phyloP scores from a whole-genome alignment of 2,329 filamentous ascomycete species.

The Elsinoe ampelina region DNA sequence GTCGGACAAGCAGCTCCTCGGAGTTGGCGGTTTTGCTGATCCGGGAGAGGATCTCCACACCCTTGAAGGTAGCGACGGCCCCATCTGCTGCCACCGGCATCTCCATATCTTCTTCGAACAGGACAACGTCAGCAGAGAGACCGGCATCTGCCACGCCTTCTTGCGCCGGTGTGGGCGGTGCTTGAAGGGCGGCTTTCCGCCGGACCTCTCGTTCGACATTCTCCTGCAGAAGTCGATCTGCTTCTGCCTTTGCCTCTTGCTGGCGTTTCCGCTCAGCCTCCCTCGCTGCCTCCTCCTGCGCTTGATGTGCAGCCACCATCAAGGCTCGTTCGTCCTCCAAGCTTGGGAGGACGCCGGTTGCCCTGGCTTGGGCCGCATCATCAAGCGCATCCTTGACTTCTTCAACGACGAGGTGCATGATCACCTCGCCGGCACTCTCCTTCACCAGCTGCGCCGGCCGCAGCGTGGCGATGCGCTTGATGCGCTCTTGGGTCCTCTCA shows the following conservation, averaged over 20 bases:
- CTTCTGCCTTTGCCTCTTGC: slow-evolving; percentile 43
- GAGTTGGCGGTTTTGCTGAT: neutral
- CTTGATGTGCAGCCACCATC: slow-evolving; percentile 64
- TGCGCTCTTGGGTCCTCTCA: slow-evolving; percentile 60
- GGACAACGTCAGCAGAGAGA: neutral
- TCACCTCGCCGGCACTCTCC: slow-evolving; percentile 45
- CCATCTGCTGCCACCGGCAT: slow-evolving; percentile 19
- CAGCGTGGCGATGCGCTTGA: slow-evolving; percentile 59
- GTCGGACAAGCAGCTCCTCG: neutral
- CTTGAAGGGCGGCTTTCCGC: slow-evolving; percentile 45
- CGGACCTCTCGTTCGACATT: slow-evolving; percentile 65
- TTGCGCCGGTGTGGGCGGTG: slow-evolving; percentile 3
- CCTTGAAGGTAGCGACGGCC: slow-evolving; percentile 13
- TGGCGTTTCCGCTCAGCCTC: slow-evolving; percentile 32
- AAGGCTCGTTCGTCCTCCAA: slow-evolving; percentile 80
- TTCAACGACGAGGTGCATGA: slow-evolving; percentile 54
- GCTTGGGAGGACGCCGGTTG: slow-evolving; percentile 67
- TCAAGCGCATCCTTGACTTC: slow-evolving; percentile 64
- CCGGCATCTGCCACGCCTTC: neutral
- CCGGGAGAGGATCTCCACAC: slow-evolving; percentile 8
- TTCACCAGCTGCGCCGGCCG: slow-evolving; percentile 51
- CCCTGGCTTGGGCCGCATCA: slow-evolving; percentile 70
- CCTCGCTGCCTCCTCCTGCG: slow-evolving; percentile 42
- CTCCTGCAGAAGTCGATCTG: slow-evolving; percentile 59
- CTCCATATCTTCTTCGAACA: slow-evolving; percentile 24